Conservation (phyloP, 768 basidiomycete species). For the Amanita brunnescens region DNA sequence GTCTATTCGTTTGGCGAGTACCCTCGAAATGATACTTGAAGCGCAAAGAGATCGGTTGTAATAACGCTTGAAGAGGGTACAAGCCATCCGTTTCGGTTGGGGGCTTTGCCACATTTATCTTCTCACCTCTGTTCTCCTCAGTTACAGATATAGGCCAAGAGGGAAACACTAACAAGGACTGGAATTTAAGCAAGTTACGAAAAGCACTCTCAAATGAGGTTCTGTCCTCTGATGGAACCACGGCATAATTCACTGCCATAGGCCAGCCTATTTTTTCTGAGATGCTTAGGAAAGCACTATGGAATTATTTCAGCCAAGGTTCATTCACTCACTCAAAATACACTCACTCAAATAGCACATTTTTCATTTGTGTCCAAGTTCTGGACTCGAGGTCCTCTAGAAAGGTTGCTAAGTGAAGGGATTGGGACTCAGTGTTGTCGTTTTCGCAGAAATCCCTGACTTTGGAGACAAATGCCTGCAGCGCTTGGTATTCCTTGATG, state of each 20-base stretch:
- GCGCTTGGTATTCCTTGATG: conserved; percentile 47
- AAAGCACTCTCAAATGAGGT: conserved; percentile 71
- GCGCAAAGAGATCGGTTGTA: conserved; percentile 73
- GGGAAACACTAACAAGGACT: conserved; percentile 55
- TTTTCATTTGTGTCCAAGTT: conserved; percentile 76
- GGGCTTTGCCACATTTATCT: conserved; percentile 22
- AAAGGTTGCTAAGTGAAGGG: conserved; percentile 54
- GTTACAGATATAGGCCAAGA: not conserved
- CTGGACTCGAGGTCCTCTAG: conserved; percentile 52
- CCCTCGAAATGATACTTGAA: conserved; percentile 97
- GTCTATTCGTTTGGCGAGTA: conserved; percentile 73
- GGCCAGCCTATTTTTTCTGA: conserved; percentile 88
- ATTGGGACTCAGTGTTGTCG: conserved; percentile 36
- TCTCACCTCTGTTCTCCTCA: conserved; percentile 37
- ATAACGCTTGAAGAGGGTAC: conserved; percentile 78
- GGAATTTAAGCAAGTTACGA: conserved; percentile 64
- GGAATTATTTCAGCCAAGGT: conserved; percentile 5
- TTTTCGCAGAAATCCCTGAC: conserved; percentile 40
- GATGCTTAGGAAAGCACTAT: conserved; percentile 52
- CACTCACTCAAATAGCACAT: conserved; percentile 51
- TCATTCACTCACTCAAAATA: not conserved
- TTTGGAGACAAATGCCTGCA: conserved; percentile 52
- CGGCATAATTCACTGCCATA: conserved; percentile 53
- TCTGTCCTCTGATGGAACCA: conserved; percentile 40
- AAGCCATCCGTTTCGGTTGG: conserved; percentile 44